Evolutionary conservation across 2,329 filamentous ascomycete species (phyloP).

Genomic region (Botrytis pseudocinerea): DNA sequence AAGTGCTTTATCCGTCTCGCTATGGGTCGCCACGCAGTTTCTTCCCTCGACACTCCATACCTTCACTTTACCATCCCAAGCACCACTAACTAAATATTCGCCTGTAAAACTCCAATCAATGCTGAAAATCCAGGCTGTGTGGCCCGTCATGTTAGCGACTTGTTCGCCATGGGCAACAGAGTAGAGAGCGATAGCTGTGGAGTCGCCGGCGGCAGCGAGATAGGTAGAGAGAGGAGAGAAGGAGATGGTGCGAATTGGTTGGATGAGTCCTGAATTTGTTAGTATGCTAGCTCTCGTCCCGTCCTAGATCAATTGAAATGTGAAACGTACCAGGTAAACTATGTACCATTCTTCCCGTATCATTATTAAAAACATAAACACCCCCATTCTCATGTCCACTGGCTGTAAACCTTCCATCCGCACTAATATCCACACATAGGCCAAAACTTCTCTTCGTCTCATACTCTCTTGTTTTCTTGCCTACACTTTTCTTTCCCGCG

Average conservation of each 20-base stretch:
- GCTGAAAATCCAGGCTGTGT: slow-evolving; percentile 84
- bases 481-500: slow-evolving; percentile 54
- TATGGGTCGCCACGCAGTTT: slow-evolving; percentile 88
- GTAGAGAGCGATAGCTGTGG: slow-evolving; percentile 85
- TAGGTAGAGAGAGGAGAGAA: slow-evolving; percentile 86
- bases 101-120: slow-evolving; percentile 93
- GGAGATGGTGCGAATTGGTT: slow-evolving; percentile 79
- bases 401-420: slow-evolving; percentile 81
- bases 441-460: slow-evolving; percentile 94
- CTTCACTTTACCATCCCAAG: slow-evolving; percentile 91
- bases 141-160: slow-evolving; percentile 78
- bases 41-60: slow-evolving; percentile 89
- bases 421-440: slow-evolving; percentile 77
- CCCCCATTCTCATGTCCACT: slow-evolving; percentile 91
- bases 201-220: slow-evolving; percentile 87
- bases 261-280: slow-evolving; percentile 66
- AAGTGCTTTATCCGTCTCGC: slow-evolving; percentile 80
- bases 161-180: slow-evolving; percentile 92
- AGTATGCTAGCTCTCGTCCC: slow-evolving; percentile 25
- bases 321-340: slow-evolving; percentile 69
- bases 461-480: slow-evolving; percentile 73
- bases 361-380: slow-evolving; percentile 94
- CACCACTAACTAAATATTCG: slow-evolving; percentile 84
- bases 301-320: background rate
- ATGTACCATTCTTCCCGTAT: slow-evolving; percentile 80